A percentile compares a stretch with the other conserved stretches of the same genome.
Conservation (phyloP, 1,284 basidiomycete genomes). For the Cutaneotrichosporon arboriforme region DNA sequence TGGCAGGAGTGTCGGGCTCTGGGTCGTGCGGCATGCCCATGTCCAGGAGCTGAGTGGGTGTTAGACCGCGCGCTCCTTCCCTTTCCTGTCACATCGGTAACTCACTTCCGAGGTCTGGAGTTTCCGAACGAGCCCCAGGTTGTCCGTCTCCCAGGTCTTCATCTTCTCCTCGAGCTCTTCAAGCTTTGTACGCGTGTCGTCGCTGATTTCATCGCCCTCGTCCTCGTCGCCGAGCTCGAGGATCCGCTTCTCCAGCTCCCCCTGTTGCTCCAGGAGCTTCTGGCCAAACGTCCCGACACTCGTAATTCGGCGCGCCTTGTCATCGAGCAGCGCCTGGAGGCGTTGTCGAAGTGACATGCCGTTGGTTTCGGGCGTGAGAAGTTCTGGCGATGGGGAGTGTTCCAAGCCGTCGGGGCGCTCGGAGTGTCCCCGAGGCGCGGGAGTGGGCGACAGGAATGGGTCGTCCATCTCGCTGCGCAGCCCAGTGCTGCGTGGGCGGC, state of each 20-base stretch:
- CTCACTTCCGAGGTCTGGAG: slow-evolving; percentile 62
- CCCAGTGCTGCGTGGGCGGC: not conserved
- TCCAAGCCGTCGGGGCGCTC: slow-evolving; percentile 21
- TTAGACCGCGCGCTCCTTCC: not conserved
- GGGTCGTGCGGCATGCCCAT: slow-evolving; percentile 3
- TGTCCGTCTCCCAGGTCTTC: slow-evolving; percentile 73
- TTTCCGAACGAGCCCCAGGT: slow-evolving; percentile 66
- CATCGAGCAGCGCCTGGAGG: slow-evolving; percentile 73
- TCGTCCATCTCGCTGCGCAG: slow-evolving; percentile 26
- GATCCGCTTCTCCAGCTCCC: slow-evolving; percentile 82
- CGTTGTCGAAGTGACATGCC: slow-evolving; percentile 43
- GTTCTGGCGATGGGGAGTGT: slow-evolving; percentile 11
- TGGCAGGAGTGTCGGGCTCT: slow-evolving; percentile 8
- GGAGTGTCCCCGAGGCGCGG: slow-evolving; percentile 9
- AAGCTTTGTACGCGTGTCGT: slow-evolving; percentile 63
- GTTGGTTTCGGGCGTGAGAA: slow-evolving; percentile 21
- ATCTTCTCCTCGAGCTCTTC: slow-evolving; percentile 72
- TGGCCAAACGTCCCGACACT: slow-evolving; percentile 85
- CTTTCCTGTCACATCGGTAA: slow-evolving; percentile 16
- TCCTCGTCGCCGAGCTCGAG: slow-evolving; percentile 64
- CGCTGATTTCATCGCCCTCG: slow-evolving; percentile 50
- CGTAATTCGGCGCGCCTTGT: slow-evolving; percentile 82
- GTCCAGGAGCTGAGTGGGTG: slow-evolving; percentile 6
- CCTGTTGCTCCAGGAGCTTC: slow-evolving; percentile 81
- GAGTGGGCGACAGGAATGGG: slow-evolving; percentile 25